Evolutionary conservation across 192 early-diverging fungal genomes (phyloP).

Genomic region (Chytriomyces sp.): DNA sequence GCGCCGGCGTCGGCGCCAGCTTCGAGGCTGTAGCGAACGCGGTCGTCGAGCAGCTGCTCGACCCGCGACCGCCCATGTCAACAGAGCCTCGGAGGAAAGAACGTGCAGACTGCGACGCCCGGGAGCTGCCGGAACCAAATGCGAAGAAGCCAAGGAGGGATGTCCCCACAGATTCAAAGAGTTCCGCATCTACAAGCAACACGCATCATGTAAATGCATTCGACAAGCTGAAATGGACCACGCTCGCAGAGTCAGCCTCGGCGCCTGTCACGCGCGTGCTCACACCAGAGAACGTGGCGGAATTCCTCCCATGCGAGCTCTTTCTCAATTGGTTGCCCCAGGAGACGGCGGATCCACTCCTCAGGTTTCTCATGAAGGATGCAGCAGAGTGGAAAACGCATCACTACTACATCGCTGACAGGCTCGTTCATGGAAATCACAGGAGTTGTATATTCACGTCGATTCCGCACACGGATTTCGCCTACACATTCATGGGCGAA

Average conservation of each 20-base stretch:
- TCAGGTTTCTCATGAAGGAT: constrained; percentile 37
- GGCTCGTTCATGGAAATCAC: background rate
- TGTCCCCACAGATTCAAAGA: background rate
- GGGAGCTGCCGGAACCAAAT: background rate
- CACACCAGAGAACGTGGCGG: constrained; percentile 27
- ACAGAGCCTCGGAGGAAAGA: background rate
- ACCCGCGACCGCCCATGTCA: background rate
- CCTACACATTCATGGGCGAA: background rate
- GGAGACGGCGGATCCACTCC: constrained; percentile 23
- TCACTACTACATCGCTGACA: constrained; percentile 31
- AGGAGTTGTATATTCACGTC: background rate
- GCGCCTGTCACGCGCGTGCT: constrained; percentile 21
- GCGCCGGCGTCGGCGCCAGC: background rate
- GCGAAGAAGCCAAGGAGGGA: background rate
- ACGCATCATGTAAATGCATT: background rate
- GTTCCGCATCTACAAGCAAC: background rate
- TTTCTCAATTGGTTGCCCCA: constrained; percentile 40
- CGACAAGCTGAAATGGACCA: background rate
- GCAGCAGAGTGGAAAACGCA: constrained; percentile 36
- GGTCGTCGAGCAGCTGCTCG: background rate
- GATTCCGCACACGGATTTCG: background rate
- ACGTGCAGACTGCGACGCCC: background rate
- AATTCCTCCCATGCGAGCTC: constrained; percentile 50
- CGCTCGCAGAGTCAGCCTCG: background rate
- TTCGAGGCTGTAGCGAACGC: background rate